Conservation (phyloP, 176 grass and related monocot species). For the Dactylis glomerata region DNA sequence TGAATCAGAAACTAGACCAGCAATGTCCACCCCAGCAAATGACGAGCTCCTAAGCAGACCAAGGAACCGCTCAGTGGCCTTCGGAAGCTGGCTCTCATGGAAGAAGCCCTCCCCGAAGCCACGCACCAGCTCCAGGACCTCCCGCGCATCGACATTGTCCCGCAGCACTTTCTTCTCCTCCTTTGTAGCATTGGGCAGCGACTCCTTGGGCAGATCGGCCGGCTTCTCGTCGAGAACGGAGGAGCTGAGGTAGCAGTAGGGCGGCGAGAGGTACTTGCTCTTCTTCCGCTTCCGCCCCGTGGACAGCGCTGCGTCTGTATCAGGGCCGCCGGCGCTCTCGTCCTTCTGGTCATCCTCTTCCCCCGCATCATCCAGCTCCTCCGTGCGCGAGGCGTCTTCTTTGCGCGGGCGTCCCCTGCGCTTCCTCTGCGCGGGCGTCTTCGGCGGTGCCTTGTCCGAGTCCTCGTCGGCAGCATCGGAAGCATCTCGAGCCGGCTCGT, state of each 20-base stretch:
- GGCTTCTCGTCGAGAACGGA: background rate
- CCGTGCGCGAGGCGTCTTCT: background rate
- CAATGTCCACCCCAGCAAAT: constrained; percentile 1
- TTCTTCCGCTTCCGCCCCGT: constrained; percentile 63
- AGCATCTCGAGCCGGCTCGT: constrained; percentile 39
- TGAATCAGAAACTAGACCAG: background rate
- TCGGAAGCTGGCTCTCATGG: constrained; percentile 15
- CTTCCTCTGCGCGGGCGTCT: constrained; percentile 10
- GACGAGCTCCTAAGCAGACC: constrained; percentile 40
- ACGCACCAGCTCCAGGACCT: constrained; percentile 33
- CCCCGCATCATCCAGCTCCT: background rate
- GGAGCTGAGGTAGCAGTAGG: constrained; percentile 42
- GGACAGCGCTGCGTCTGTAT: background rate
- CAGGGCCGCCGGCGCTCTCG: background rate
- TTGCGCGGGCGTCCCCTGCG: background rate
- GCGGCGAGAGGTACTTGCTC: constrained; percentile 85
- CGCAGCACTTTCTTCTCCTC: background rate
- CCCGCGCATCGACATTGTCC: background rate
- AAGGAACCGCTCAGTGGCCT: constrained; percentile 37
- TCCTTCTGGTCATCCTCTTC: background rate
- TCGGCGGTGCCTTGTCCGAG: background rate
- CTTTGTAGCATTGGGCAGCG: background rate
- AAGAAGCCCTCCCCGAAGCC: constrained; percentile 18
- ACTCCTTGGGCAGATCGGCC: background rate
- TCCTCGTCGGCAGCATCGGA: background rate